Base-by-base conservation (phyloP, 768 basidiomycete species). In the Dendrothele bispora region DNA sequence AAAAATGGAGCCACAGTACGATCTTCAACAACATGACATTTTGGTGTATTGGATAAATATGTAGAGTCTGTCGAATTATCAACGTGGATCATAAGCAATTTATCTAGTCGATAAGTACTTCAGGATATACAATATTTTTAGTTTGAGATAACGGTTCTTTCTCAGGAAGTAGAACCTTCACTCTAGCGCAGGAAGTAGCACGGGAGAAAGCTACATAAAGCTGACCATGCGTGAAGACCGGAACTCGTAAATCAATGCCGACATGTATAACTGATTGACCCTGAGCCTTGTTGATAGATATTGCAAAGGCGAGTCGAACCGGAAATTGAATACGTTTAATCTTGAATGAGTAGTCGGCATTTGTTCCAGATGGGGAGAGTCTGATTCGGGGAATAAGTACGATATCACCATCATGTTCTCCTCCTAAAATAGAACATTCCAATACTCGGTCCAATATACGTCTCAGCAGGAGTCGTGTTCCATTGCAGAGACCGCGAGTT, bases 201-300 rank as follows among this genome's bases (percentile, higher is more conserved):
- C 65, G 56, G 25, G 70, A 73, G 2, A 72, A 51, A n/a, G 68
- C 73, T 54, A 72, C 70, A 61, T 74, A 72, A 2, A 74, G 63
- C 53, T 73, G 73, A 2, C 73, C 71, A 69, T 75, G 73, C 4
- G 63, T 41, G 49, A 77, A 76, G 3, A 71, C 69, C 1, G 65
- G 50, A 15, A 44, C 49, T 18, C 60, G 53, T 0, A 77, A 52
- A 52, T 77, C 68, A 11, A 78, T 25, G 2, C 73, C 75, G 41
- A 77, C 70, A 59, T 60, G 32, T 37, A 58, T 59, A 7, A 77
- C 63, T 15, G 71, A 75, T 58, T 77, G 77, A 4, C 77, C 75
- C 60, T 77, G 74, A 1, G 73, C 50, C 53, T 77, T 78, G 60
- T 79, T 77, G 56, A 78, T 73, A 1, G 74, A 66, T 58, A 77